phyloP scores from a whole-genome alignment of 345 rosid species.

The Hirschfeldia incana region DNA sequence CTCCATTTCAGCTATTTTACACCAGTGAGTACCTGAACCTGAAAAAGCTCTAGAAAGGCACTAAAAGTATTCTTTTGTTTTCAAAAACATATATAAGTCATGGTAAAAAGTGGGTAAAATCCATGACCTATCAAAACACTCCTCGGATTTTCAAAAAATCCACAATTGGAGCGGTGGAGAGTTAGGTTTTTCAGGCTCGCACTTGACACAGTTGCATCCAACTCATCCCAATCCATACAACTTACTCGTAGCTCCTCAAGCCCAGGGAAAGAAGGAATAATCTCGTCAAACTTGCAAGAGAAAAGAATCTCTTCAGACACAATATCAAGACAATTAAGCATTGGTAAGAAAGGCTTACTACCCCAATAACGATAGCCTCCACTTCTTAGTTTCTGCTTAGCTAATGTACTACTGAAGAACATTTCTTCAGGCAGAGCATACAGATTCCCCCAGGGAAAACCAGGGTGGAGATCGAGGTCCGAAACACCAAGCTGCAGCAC shows the following conservation, averaged over 20 bases:
- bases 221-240: neutral
- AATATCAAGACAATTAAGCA: neutral
- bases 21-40: no score
- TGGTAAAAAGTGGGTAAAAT: no score
- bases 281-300: neutral
- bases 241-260: neutral
- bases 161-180: neutral
- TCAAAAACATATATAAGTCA: no score
- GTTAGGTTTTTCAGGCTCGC: neutral
- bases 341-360: neutral
- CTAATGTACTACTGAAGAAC: neutral
- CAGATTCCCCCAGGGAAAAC: neutral
- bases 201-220: neutral
- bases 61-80: no score
- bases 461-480: no score
- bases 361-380: neutral
- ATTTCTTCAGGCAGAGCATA: neutral
- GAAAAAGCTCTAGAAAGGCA: no score
- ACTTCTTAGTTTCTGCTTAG: neutral
- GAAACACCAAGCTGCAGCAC: no score
- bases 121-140: no score
- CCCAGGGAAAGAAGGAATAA: conserved; percentile 8
- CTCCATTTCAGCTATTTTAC: no score
- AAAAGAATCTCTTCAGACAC: no score
- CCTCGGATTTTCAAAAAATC: neutral